phyloP scores from a whole-genome alignment of 352 stramenopile genomes.

The Globisporangium spinosum region DNA sequence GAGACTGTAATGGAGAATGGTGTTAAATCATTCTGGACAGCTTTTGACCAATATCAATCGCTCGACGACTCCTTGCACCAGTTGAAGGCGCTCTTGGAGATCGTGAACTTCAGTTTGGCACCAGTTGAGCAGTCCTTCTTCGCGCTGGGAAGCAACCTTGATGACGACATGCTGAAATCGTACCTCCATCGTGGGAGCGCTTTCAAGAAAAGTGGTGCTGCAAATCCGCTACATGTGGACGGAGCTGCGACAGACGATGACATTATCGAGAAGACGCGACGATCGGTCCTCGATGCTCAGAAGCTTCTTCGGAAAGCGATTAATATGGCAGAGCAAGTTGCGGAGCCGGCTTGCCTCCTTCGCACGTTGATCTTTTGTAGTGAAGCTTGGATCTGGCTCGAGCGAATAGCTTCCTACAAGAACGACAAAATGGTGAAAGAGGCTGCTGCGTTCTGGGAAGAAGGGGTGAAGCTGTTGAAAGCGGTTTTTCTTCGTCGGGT shows the following conservation, averaged over 20 bases:
- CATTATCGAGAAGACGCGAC: constrained; percentile 57
- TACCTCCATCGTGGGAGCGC: constrained; percentile 6
- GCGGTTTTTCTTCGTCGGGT: constrained; percentile 77
- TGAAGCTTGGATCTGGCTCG: constrained; percentile 78
- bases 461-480: constrained; percentile 71
- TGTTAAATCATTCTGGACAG: constrained; percentile 52
- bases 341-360: constrained; percentile 52
- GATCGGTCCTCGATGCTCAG: constrained; percentile 57
- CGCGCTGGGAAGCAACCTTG: constrained; percentile 56
- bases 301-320: constrained; percentile 65
- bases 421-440: constrained; percentile 75
- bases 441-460: constrained; percentile 71
- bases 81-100: constrained; percentile 68
- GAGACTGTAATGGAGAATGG: constrained; percentile 50
- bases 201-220: constrained; percentile 7
- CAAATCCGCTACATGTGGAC: background rate
- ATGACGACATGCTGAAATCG: constrained; percentile 59
- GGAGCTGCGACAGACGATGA: constrained; percentile 28
- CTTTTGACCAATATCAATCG: constrained; percentile 66
- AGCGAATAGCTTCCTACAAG: constrained; percentile 74
- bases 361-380: constrained; percentile 55
- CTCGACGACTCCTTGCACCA: constrained; percentile 72
- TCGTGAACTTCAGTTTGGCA: constrained; percentile 63
- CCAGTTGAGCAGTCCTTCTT: constrained; percentile 72
- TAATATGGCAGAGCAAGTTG: constrained; percentile 61